Percentiles rank a stretch among this genome's conserved stretches.
Conservation (phyloP, 495 filamentous ascomycete species). For the Parathielavia hyrcaniae region DNA sequence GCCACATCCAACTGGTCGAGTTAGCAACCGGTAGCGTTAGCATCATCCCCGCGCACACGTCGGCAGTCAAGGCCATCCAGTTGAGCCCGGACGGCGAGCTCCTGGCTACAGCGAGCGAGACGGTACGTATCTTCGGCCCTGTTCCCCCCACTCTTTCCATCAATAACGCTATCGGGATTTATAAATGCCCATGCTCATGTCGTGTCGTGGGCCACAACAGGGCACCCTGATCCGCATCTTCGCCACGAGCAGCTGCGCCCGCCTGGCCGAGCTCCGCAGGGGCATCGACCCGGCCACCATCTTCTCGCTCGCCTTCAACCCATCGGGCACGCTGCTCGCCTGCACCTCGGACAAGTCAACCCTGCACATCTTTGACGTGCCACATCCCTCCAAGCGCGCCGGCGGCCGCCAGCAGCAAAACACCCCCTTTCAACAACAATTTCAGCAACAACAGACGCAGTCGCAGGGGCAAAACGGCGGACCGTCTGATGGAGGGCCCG, state of each 20-base stretch:
- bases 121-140: conserved; percentile 42
- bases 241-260: conserved; percentile 67
- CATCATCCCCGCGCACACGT: conserved; percentile 87
- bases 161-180: neutral
- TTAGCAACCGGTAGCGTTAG: conserved; percentile 75
- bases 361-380: conserved; percentile 81
- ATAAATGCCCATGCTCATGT: too few species aligned
- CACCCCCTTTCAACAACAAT: conserved; percentile 37
- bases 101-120: conserved; percentile 86
- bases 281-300: conserved; percentile 84
- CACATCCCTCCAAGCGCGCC: conserved; percentile 50
- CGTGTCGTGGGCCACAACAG: conserved; percentile 32
- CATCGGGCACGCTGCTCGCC: conserved; percentile 67
- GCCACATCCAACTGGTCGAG: conserved; percentile 90
- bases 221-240: conserved; percentile 86
- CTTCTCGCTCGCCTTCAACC: conserved; percentile 81
- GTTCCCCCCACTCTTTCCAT: neutral
- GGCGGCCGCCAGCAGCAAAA: conserved; percentile 52
- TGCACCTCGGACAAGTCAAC: conserved; percentile 97
- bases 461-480: neutral
- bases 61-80: conserved; percentile 69
- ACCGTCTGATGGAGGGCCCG: neutral
- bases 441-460: conserved; percentile 28
- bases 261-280: conserved; percentile 74
- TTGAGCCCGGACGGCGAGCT: conserved; percentile 75